Conservation (phyloP, 805 yeast species). For the Candida endomychidarum region DNA sequence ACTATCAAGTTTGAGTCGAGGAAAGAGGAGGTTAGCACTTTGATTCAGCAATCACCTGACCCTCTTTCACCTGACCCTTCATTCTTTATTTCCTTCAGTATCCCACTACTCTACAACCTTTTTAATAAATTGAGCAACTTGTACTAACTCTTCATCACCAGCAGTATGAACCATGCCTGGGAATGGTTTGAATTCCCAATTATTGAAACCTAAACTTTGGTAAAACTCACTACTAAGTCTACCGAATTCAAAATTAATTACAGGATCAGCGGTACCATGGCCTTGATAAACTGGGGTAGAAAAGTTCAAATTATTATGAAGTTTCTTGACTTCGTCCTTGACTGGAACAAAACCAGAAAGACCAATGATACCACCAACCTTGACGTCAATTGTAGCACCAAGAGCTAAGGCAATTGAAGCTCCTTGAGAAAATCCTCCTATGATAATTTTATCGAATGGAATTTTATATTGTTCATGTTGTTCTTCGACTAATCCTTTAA, state of each 20-base stretch:
- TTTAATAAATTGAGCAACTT: constrained; percentile 41
- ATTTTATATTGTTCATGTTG: constrained; percentile 53
- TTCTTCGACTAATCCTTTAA: constrained; percentile 49
- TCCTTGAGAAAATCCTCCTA: constrained; percentile 97
- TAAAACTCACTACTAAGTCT: constrained; percentile 44
- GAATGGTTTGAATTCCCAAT: constrained; percentile 51
- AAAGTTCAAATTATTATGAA: constrained; percentile 37
- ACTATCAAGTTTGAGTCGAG: no score
- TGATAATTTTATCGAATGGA: constrained; percentile 64
- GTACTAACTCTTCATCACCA: constrained; percentile 62
- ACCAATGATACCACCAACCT: constrained; percentile 75
- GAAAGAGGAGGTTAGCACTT: no score
- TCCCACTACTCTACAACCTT: constrained; percentile 12
- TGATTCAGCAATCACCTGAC: no score
- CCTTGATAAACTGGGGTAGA: constrained; percentile 82
- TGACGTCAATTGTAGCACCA: constrained; percentile 50
- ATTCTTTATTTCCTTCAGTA: not conserved
- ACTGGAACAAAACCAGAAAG: constrained; percentile 73
- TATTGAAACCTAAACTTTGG: constrained; percentile 43
- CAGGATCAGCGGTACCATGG: constrained; percentile 79
- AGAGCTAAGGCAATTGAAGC: constrained; percentile 75
- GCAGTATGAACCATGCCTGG: constrained; percentile 68
- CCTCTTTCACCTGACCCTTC: constrained; percentile 28
- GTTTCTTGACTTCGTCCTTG: constrained; percentile 14
- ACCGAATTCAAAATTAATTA: constrained; percentile 49